Base-by-base conservation (phyloP, 148 eudicot species). In the Camellia sinensis region DNA sequence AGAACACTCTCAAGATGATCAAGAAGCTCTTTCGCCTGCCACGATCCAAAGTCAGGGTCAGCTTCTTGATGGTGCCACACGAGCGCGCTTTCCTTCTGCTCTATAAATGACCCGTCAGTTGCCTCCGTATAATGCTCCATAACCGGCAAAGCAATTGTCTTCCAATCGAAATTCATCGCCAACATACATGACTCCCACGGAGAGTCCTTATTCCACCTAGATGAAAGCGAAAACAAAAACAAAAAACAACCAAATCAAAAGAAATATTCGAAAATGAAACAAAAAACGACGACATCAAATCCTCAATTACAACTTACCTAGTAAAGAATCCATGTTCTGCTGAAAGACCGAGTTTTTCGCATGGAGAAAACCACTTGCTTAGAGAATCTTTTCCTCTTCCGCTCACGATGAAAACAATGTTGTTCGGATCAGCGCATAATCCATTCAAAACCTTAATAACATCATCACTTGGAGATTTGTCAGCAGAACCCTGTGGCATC, bases 31-130 rank as follows among this genome's bases (percentile, higher is more conserved):
- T 92, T 92, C 1, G 97, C 91, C 73, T 94, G 98, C 83, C 91
- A 89, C 17, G 87, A 79, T 2, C 97, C 97, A 10, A 94, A 94
- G 73, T 94, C 97, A 0, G 88, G 88, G 75, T 89, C 98, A 7
- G 97, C 91, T 75, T 92, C 93, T 77, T 87, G 91, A 86, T 91
- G 91, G 78, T 92, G 93, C 98, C 98, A 94, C 64, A 92, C 98
- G 17, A 92, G 41, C 8, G 98, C 91, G 44, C 89, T 92, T 69
- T 94, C 97, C 87, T 91, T 92, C 62, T 87, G 87, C 82, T 92
- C 98, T 56, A 94, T 91, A 59, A 56, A 86, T 1, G 97, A 92
- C 0, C 98, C 98, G 70, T 94, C 97, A 0, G 98, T 94, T 11
- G 97, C 90, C 72, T 92, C 94, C 44, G 90, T 88, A 72, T 94